These are phyloP conservation scores for Penicillium coffeae DNA, from an alignment of 495 filamentous ascomycete genomes.

Conservation along the genomic window DNA sequence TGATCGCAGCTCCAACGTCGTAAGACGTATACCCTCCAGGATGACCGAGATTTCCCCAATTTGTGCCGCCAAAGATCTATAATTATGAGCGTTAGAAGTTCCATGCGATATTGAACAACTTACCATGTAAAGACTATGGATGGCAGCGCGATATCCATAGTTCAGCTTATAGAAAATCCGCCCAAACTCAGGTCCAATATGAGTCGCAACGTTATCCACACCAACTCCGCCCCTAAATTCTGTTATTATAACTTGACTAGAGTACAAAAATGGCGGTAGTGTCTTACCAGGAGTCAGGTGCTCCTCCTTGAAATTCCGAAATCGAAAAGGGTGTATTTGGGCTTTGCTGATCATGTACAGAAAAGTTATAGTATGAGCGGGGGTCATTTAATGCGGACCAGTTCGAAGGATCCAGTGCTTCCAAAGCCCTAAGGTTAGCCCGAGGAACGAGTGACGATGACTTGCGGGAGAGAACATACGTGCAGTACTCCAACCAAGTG, in stretches of 20 bases:
- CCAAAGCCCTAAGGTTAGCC: too few species aligned
- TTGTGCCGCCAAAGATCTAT: slow-evolving; percentile 56
- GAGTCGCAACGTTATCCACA: slow-evolving; percentile 47
- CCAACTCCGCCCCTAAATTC: slow-evolving; percentile 57
- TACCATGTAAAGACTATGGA: slow-evolving; percentile 54
- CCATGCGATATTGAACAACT: too few species aligned
- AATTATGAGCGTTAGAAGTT: too few species aligned
- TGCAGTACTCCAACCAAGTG: slow-evolving; percentile 47
- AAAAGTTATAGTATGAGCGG: too few species aligned
- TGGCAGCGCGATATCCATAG: slow-evolving; percentile 45
- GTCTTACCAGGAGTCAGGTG: too few species aligned
- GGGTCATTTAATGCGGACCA: too few species aligned
- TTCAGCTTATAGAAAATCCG: slow-evolving; percentile 58
- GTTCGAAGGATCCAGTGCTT: too few species aligned
- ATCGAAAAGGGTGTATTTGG: too few species aligned
- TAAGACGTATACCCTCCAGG: slow-evolving; percentile 52
- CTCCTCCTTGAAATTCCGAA: too few species aligned
- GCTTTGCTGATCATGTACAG: too few species aligned
- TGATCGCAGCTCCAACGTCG: slow-evolving; percentile 43
- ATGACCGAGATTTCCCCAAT: slow-evolving; percentile 49
- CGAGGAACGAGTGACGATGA: slow-evolving; percentile 60
- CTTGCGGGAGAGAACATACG: slow-evolving; percentile 47
- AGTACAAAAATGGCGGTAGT: slow-evolving; percentile 49
- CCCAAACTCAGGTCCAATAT: slow-evolving; percentile 48
- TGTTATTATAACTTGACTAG: slow-evolving; percentile 48